These are phyloP conservation scores for Myriosclerotinia curreyana DNA, from an alignment of 2,329 filamentous ascomycete species.

Conservation along the genomic window DNA sequence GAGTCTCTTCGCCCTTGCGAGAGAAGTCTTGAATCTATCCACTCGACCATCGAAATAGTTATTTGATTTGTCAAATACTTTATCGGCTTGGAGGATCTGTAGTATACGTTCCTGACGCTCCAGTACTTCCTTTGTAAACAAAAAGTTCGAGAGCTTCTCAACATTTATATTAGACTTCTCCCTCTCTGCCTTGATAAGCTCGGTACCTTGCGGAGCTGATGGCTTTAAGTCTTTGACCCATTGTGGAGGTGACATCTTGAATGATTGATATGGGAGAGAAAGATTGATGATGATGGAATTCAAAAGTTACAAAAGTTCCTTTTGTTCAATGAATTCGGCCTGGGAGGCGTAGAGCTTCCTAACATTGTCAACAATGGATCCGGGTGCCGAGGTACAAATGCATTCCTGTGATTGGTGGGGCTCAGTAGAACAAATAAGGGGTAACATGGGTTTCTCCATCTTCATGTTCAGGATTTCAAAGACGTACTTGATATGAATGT, in stretches of 20 bases:
- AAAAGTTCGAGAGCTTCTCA: conserved; percentile 62
- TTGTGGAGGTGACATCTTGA: conserved; percentile 40
- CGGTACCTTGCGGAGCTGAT: conserved; percentile 63
- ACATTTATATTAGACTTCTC: conserved; percentile 64
- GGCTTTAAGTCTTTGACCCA: conserved; percentile 68
- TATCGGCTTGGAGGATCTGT: conserved; percentile 61
- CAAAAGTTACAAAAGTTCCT: not conserved
- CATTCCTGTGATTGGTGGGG: not conserved
- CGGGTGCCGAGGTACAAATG: conserved; percentile 14
- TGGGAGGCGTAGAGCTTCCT: not conserved
- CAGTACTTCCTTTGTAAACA: conserved; percentile 65
- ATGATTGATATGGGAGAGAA: conserved; percentile 15
- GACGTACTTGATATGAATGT: not conserved
- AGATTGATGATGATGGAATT: not conserved
- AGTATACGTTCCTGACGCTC: conserved; percentile 60
- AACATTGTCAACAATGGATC: not conserved
- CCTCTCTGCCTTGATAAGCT: conserved; percentile 67
- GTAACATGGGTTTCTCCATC: conserved; percentile 14
- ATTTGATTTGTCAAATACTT: conserved; percentile 73
- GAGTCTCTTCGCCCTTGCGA: conserved; percentile 68
- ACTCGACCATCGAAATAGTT: conserved; percentile 72
- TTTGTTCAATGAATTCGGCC: conserved; percentile 21
- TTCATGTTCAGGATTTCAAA: not conserved
- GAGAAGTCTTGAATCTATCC: conserved; percentile 65
- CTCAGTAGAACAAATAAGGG: conserved; percentile 2